phyloP scores from a whole-genome alignment of 2,329 filamentous ascomycete species.

The Ophiocordyceps camponoti-saundersi region DNA sequence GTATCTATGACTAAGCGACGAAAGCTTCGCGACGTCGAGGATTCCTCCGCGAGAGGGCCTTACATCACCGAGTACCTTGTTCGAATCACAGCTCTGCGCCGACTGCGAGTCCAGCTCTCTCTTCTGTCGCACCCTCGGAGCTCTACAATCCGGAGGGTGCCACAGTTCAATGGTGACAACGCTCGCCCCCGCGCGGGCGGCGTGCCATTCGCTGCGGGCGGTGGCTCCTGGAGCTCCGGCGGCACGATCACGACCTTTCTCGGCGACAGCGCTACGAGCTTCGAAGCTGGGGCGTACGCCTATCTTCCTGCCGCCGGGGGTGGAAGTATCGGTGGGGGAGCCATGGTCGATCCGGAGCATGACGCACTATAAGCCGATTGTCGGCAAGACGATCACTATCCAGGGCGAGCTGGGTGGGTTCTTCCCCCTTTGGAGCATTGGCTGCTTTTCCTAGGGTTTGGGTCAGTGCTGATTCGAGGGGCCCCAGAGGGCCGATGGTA shows the following conservation, averaged over 20 bases:
- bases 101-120: no score
- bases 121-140: background rate
- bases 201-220: constrained; percentile 31
- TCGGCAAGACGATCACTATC: constrained; percentile 54
- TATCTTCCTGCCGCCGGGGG: constrained; percentile 67
- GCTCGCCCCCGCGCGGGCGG: constrained; percentile 46
- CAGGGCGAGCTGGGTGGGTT: constrained; percentile 61
- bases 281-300: constrained; percentile 80
- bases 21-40: no score
- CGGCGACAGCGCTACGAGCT: constrained; percentile 43
- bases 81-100: no score
- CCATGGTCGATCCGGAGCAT: constrained; percentile 33
- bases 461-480: background rate
- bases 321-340: constrained; percentile 57
- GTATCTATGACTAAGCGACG: no score
- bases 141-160: background rate
- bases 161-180: constrained; percentile 28
- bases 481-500: constrained; percentile 11
- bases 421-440: background rate
- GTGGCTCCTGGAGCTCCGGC: constrained; percentile 14
- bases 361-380: constrained; percentile 43
- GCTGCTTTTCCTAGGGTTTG: no score
- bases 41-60: no score
- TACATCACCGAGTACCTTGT: no score
- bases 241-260: constrained; percentile 35